phyloP scores from a whole-genome alignment of 2,329 filamentous ascomycete species.

The Phoma sp. region DNA sequence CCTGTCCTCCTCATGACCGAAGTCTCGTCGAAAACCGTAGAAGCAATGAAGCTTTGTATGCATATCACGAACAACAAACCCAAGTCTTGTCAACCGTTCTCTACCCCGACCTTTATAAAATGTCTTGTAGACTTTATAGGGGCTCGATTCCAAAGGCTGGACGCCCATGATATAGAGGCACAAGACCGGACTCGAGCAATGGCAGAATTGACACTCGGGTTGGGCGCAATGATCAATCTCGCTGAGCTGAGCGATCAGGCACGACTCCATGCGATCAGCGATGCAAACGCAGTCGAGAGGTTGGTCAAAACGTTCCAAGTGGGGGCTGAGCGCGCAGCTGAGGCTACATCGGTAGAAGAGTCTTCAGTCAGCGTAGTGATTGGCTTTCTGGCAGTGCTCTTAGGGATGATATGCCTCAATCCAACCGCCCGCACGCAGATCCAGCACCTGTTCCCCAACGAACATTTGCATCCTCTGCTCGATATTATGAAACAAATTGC shows the following conservation, averaged over 20 bases:
- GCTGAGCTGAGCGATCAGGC: slow-evolving; percentile 75
- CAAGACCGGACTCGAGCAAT: slow-evolving; percentile 61
- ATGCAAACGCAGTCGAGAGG: slow-evolving; percentile 58
- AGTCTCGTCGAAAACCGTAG: slow-evolving; percentile 36
- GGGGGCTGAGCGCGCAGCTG: slow-evolving; percentile 67
- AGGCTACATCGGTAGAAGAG: slow-evolving; percentile 68
- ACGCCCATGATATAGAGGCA: slow-evolving; percentile 47
- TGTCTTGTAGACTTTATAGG: slow-evolving; percentile 42
- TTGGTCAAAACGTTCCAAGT: slow-evolving; percentile 72
- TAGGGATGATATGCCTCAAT: slow-evolving; percentile 79
- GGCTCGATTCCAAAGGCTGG: slow-evolving; percentile 30
- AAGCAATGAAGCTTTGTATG: slow-evolving; percentile 73
- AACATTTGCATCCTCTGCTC: slow-evolving; percentile 58
- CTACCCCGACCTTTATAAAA: slow-evolving; percentile 59
- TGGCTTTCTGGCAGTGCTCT: slow-evolving; percentile 82
- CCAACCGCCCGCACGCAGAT: slow-evolving; percentile 52
- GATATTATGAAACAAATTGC: slow-evolving; percentile 68
- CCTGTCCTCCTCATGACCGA: slow-evolving; percentile 35
- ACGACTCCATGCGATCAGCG: slow-evolving; percentile 39
- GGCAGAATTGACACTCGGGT: slow-evolving; percentile 75
- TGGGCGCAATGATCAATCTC: slow-evolving; percentile 87
- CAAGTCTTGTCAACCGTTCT: slow-evolving; percentile 71
- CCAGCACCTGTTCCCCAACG: slow-evolving; percentile 50
- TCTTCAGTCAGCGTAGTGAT: slow-evolving; percentile 81
- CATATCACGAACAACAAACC: slow-evolving; percentile 85